Evolutionary conservation across 352 stramenopile species (phyloP).

Genomic region (Thraustochytrium striatum): DNA sequence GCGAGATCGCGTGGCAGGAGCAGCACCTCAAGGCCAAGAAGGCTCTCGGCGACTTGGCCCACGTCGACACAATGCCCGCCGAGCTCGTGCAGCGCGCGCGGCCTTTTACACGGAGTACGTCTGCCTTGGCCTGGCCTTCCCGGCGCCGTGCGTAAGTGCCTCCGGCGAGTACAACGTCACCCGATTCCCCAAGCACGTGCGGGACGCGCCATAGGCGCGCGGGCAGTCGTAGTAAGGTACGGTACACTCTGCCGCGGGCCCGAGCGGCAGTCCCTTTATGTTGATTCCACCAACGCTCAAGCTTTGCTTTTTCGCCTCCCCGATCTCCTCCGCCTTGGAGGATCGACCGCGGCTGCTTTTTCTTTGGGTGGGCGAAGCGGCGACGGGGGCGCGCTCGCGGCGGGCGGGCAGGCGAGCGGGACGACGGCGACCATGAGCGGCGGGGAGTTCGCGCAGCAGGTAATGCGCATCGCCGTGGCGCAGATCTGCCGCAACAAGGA

Average conservation of each 20-base stretch:
- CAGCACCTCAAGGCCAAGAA: not conserved
- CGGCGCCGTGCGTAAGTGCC: not conserved
- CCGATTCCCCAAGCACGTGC: no score
- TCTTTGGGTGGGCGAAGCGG: no score
- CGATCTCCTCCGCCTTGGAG: no score
- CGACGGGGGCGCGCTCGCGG: no score
- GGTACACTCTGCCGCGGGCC: no score
- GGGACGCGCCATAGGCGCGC: no score
- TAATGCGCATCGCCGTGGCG: slow-evolving; percentile 25
- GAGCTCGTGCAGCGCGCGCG: not conserved
- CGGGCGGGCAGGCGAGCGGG: not conserved
- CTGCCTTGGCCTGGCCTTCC: not conserved
- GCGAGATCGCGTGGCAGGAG: not conserved
- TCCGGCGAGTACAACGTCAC: not conserved
- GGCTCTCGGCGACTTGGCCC: not conserved
- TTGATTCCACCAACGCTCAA: no score
- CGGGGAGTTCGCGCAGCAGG: slow-evolving; percentile 37
- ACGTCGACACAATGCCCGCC: not conserved
- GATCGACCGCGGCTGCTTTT: no score
- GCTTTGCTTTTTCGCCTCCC: no score
- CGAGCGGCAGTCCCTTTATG: no score
- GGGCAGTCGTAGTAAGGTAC: no score
- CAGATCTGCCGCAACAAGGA: slow-evolving; percentile 33
- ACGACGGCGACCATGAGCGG: slow-evolving; percentile 26
- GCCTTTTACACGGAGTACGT: not conserved